These are phyloP conservation scores for Brassica nigra DNA, from an alignment of 345 rosid genomes.

Conservation along the genomic window DNA sequence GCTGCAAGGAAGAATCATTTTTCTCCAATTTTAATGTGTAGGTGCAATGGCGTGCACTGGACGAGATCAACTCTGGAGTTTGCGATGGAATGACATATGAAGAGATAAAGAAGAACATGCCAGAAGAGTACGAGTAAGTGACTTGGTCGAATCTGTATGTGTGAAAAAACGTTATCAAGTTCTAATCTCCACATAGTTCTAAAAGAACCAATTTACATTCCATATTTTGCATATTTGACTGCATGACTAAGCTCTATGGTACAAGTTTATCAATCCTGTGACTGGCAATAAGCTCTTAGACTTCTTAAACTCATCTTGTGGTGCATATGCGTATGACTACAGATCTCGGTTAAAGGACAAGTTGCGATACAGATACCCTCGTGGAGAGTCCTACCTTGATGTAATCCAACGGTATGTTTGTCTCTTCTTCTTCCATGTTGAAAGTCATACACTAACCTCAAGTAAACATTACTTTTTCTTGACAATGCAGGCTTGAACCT, in stretches of 20 bases:
- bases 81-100: conserved; percentile 99
- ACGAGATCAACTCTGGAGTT: conserved; percentile 97
- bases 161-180: background rate
- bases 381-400: conserved; percentile 98
- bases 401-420: conserved; percentile 85
- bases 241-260: background rate
- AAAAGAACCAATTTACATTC: background rate
- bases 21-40: conserved; percentile 33
- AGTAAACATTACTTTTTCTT: conserved; percentile 17
- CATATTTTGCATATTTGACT: background rate
- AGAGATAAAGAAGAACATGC: conserved; percentile 91
- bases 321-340: conserved; percentile 12
- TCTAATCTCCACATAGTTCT: too few species aligned
- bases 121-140: conserved; percentile 91
- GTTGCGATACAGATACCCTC: conserved; percentile 91
- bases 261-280: conserved; percentile 7
- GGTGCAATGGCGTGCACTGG: conserved; percentile 99
- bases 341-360: conserved; percentile 93
- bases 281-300: conserved; percentile 13
- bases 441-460: conserved; percentile 9
- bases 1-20: conserved; percentile 7
- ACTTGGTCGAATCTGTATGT: background rate
- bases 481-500: conserved; percentile 84
- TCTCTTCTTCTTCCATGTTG: background rate
- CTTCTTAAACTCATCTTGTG: conserved; percentile 24